These are phyloP conservation scores for Polygonum aviculare DNA, from an alignment of 148 eudicot species.

Conservation along the genomic window DNA sequence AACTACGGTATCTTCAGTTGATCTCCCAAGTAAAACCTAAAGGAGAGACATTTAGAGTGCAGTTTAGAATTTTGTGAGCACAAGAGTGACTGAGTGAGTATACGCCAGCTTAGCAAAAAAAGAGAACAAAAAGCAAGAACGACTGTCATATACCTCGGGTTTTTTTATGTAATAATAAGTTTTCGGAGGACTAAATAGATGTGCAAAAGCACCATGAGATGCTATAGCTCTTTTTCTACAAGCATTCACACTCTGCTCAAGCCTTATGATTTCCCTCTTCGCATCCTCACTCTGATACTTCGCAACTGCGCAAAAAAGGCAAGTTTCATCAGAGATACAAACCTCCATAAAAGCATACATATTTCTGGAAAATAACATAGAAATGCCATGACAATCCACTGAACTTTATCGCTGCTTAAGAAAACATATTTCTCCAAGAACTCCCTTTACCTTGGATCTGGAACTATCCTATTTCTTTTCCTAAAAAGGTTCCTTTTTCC, in stretches of 20 bases:
- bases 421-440: background rate
- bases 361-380: background rate
- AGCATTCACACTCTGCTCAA: constrained; percentile 50
- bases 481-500: background rate
- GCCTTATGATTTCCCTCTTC: constrained; percentile 48
- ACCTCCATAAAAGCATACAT: background rate
- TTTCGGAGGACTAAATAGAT: constrained; percentile 35
- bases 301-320: constrained; percentile 33
- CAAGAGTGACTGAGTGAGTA: background rate
- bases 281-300: constrained; percentile 40
- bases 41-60: background rate
- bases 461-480: background rate
- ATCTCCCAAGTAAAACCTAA: constrained; percentile 82
- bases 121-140: background rate
- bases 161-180: constrained; percentile 52
- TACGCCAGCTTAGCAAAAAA: background rate
- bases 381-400: background rate
- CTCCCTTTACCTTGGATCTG: background rate
- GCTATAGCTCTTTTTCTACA: constrained; percentile 45
- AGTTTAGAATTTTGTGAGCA: background rate
- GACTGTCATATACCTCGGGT: constrained; percentile 39
- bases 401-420: background rate
- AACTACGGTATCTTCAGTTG: constrained; percentile 56
- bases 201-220: constrained; percentile 58
- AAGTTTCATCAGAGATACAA: background rate